Conservation (phyloP, 2,329 filamentous ascomycete genomes). For the Xylaria sp. region DNA sequence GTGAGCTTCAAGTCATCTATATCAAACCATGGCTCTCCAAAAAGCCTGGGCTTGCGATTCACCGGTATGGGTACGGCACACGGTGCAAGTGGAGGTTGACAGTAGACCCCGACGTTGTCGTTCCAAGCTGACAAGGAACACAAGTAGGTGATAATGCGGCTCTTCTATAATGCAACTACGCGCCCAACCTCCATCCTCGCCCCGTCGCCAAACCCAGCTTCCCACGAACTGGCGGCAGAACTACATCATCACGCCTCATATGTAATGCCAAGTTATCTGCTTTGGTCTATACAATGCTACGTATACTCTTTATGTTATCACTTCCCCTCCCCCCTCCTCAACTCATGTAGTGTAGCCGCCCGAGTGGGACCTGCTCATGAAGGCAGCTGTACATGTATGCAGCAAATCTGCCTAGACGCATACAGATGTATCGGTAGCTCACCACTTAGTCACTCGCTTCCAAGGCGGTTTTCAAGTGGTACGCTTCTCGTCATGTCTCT, state of each 20-base stretch:
- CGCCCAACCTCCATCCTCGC: conserved; percentile 27
- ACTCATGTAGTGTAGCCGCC: conserved; percentile 35
- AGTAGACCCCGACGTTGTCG: conserved; percentile 18
- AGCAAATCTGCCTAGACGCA: conserved; percentile 8
- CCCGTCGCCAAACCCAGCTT: conserved; percentile 19
- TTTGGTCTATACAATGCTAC: conserved; percentile 31
- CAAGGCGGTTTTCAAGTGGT: conserved; percentile 24
- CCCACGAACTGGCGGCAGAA: conserved; percentile 13
- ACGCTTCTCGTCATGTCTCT: conserved; percentile 17
- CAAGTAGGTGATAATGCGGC: conserved; percentile 33
- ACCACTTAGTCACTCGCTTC: background rate
- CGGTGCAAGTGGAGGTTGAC: conserved; percentile 4
- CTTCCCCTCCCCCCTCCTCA: conserved; percentile 13
- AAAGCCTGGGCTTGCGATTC: conserved; percentile 4
- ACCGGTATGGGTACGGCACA: background rate
- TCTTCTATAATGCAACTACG: conserved; percentile 38
- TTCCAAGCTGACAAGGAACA: conserved; percentile 25
- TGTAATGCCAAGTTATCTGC: conserved; percentile 33
- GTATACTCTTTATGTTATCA: conserved; percentile 34
- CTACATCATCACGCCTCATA: conserved; percentile 36
- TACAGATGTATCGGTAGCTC: background rate
- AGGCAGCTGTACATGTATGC: conserved; percentile 23
- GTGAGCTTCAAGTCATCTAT: background rate
- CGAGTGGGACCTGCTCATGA: conserved; percentile 30
- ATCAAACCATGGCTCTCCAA: conserved; percentile 10